phyloP scores from a whole-genome alignment of 495 filamentous ascomycete genomes.

The Lepidopterella palustris region DNA sequence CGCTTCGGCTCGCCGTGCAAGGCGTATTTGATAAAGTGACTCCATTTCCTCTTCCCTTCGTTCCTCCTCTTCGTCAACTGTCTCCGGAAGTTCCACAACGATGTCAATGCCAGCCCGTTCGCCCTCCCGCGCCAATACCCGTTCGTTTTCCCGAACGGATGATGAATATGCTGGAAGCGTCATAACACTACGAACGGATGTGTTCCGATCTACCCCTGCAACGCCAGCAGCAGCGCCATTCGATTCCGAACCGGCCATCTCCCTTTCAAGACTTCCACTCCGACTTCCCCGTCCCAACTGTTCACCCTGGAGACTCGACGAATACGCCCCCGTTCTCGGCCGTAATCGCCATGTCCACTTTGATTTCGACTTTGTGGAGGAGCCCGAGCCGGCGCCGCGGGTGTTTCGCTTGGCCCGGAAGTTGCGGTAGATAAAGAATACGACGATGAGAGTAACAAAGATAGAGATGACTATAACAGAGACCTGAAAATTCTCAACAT shows the following conservation, averaged over 20 bases:
- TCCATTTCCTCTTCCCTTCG: conserved; percentile 92
- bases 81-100: conserved; percentile 79
- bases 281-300: conserved; percentile 8
- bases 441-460: neutral
- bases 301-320: conserved; percentile 17
- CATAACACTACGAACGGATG: conserved; percentile 84
- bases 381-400: neutral
- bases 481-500: neutral
- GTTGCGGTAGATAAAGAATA: neutral
- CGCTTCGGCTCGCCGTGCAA: conserved; percentile 66
- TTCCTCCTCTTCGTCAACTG: conserved; percentile 63
- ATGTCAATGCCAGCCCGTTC: conserved; percentile 83
- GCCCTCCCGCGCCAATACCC: conserved; percentile 82
- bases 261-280: conserved; percentile 18
- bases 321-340: conserved; percentile 15
- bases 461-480: neutral
- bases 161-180: conserved; percentile 77
- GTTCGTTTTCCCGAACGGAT: conserved; percentile 66
- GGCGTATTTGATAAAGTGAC: conserved; percentile 79
- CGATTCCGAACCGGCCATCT: conserved; percentile 13
- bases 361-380: conserved; percentile 2
- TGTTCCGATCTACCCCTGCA: conserved; percentile 67
- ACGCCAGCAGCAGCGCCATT: conserved; percentile 14
- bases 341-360: conserved; percentile 18
- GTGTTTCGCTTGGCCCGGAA: neutral